Evolutionary conservation across 345 rosid genomes (phyloP), one percentile per base, ranked within the genome.

Genomic region (Acer campestre): DNA sequence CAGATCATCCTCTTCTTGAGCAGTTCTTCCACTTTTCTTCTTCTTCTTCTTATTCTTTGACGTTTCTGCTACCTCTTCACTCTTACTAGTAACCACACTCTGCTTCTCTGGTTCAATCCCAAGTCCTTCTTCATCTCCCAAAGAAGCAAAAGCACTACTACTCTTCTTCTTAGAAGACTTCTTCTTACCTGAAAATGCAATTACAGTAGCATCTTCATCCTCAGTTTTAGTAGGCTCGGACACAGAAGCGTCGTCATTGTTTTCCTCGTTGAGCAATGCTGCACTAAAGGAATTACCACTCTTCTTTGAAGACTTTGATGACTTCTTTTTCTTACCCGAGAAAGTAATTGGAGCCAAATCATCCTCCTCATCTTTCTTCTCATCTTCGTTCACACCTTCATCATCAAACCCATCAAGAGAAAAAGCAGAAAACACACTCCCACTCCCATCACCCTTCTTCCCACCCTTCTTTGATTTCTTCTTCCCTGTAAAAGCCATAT

Each of bases 1-100:
- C 89, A 96, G 87, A 79, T 96, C 99, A 13, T 91, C 97, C 85
- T 96, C 98, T 84, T 96, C 98, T 68, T 96, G 91, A 61, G 87
- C 97, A 72, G 98, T 91, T 79, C 97, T 94, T 66, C 90, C 97
- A 82, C 90, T 88, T 85, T 91, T 64, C 88, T 95, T 92, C 72
- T 90, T 91, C 86, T 92, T 93, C 70, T 90, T 92, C 89, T 95
- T 95, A 63, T 81, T 86, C 89, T 94, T 96, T 6, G 89, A 84
- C 71, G 90, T 79, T 67, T 94, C 97, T 61, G 75, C 85, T n/a
- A 68, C 86, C 74, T 84, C 94, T 69, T 76, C 94, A 42, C 42
- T 81, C 84, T 81, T 89, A 75, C 71, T 77, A 27, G 68, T 48
- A 70, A 76, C 80, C 25, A 68, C 48, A 38, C 58, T 73, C 10